Base-by-base conservation (phyloP, 768 basidiomycete species). In the Psilocybe sp. region DNA sequence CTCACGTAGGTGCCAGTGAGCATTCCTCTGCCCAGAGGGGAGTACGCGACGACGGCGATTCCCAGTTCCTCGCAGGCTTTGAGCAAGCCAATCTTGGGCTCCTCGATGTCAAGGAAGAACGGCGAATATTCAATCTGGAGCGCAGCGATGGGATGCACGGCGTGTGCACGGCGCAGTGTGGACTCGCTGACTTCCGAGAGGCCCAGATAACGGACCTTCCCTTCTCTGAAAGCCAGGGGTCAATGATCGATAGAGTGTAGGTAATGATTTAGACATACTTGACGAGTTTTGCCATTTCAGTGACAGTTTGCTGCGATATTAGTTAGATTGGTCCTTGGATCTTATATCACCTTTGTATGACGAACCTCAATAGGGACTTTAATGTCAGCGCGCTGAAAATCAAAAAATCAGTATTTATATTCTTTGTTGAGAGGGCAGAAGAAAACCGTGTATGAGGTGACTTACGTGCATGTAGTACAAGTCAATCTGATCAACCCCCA, bases 71-170 rank as follows among this genome's bases (percentile, higher is more conserved):
- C 61, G 10, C 70, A 71, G 1, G 76, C 71, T 20, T 69, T 61
- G 41, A 78, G 60, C 0, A 81, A 55, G 5, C 55, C 63, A 40
- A 75, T 70, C 51, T 71, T 68, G 12, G 66, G 59, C 46, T 72
- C 65, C 54, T 79, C 78, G 40, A 78, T 71, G 33, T 74, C 72
- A 9, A 79, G 64, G 3, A 69, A 69, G 60, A 78, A 78, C 4
- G 78, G 72, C 0, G 74, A 76, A 55, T 78, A 80, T 52, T 80
- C 78, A 23, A 78, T 65, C 61, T 80, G 76, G 13, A 80, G 58
- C 0, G 75, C 72, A 1, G 76, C 52, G 34, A 81, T 78, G 4
- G 76, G 76, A 44, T 80, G 79, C 13, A 80, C 58, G 9, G 72
- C 71, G 36, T 70, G 72, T 11, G 80, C 80, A 9, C 80, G 72